Base-by-base conservation (phyloP, 192 early-diverging fungal species). In the Podila horticola region DNA sequence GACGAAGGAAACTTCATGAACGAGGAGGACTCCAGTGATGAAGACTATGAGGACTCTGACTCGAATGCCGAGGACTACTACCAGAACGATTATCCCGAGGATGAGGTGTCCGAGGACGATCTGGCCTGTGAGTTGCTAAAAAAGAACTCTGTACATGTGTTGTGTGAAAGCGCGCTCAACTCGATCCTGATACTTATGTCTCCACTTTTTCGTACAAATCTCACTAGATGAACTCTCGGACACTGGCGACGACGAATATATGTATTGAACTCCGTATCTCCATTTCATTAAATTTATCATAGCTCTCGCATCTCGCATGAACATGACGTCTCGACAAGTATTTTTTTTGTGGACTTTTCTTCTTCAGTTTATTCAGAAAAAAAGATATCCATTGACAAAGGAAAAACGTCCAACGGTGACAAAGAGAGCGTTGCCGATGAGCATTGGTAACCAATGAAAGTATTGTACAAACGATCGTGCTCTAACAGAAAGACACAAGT, bases 21-120 rank as follows among this genome's bases (percentile, higher is more conserved):
- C 61, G 69, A 72, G 60, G 67, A 60, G 36, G 73, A 65, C 19
- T 69, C 64, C 5, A 74, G 45, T 17, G 63, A 70, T 38, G 64
- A 62, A 6, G 66, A 71, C 66, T 84, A 68, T 57, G 65, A 83
- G 41, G 69, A 74, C 45, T 65, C 74, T 22, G 66, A 69, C 59
- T 75, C 51, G 60, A 72, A 83, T 84, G 90, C 93, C 1, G 93
- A 94, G 74, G 92, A 93, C 74, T 92, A 90, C 74, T 94, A 94
- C 72, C 88, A 89, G 66, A 91, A 94, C 74, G 92, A 93, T 71
- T 94, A 94, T 64, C 93, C 93, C 4, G 93, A 94, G 13, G 92
- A 94, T 62, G 88, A 88, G 33, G 63, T 74, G 22, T 79, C 75
- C 57, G 81, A 84, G 0, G 79, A 73, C 2, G 74, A 74, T 48